Base-by-base conservation (phyloP, 208 protist species). In the Crithidia brevicula region DNA sequence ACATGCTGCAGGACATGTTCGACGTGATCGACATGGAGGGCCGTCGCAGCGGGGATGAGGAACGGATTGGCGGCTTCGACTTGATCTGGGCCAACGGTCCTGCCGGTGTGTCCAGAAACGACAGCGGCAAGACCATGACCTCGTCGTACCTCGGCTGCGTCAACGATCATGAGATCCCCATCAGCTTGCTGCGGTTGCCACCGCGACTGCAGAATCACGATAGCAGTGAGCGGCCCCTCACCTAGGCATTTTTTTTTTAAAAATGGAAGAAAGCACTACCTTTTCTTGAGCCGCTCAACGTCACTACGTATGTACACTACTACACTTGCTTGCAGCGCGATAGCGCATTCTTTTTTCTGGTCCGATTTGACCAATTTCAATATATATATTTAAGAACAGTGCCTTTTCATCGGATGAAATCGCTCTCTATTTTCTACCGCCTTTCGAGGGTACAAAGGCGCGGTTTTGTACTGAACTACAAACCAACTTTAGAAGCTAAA, bases 1-100 rank as follows among this genome's bases (percentile, higher is more conserved):
- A 94, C 72, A 69, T 99, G 68, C 78, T 99, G 20, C 71, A 98
- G 16, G 91, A 97, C 72, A 94, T 96, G 86, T 92, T 97, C 53
- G 93, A 94, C 60, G 83, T 97, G 11, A 73, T 97, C 42, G 93
- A 97, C 45, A 61, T 97, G 70, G 91, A 97, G 72, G 79, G 81
- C 31, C 83, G 90, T 2, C 83, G 83, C 3, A 81, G 58, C 16
- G 89, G 91, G 0, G 85, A 89, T 11, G 91, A 96, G 73, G 69
- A 77, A 49, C 88, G 93, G 4, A 71, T 96, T 8, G 93, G 93
- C 40, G 93, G 93, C 15, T 97, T 97, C 62, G 93, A 97, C 59
- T 64, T 96, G 2, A 96, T 97, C 64, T 96, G 87, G 85, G 65
- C 75, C 42, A 95, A 96, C 76, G 91, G 91, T 8, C 83, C 88